Base-by-base conservation (phyloP, 202 grass and related monocot species). In the Eragrostis tef region DNA sequence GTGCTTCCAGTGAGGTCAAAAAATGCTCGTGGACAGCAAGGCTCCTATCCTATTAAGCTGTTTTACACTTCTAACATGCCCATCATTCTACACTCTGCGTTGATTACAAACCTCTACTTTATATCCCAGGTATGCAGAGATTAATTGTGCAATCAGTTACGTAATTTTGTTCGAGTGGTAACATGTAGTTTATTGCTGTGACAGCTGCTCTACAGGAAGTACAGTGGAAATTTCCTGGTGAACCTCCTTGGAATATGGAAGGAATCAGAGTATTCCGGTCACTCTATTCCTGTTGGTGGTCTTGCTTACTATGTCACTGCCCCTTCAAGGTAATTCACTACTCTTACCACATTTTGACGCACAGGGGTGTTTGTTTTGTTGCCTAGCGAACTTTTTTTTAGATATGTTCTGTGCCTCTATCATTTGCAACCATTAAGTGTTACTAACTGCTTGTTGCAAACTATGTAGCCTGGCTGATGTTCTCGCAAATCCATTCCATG, bases 1-100 rank as follows among this genome's bases (percentile, higher is more conserved):
- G 93, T 96, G 68, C 88, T 96, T 44, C 90, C 93, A 58, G 93
- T 96, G 42, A 93, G 93, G 64, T 93, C 90, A 64, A 96, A 88
- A 74, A 96, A 93, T 80, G 93, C 93, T 17, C 90, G 93, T 59
- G 93, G 93, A 6, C 93, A 96, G 77, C 93, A 96, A 75, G 93
- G 93, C 24, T 96, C 90, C 12, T 96, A 96, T 78, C 93, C 93
- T 26, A 96, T 96, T 84, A 96, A 96, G 84, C 83, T 96, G 59
- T 96, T 96, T 57, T 96, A 96, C 74, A 96, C 93, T 62, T 93
- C 90, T 10, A 96, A 96, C 67, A 96, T 96, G 93, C 93, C 93
- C 69, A 96, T 96, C 70, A 96, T 96, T 83, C 73, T 96, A 48
- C 93, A 96, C 77, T 93, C 90, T 57, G 93, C 93, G 9, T 81